Evolutionary conservation across 2,329 filamentous ascomycete genomes (phyloP), one percentile per base, ranked within the genome.

Genomic region (Aspergillus amoenus): DNA sequence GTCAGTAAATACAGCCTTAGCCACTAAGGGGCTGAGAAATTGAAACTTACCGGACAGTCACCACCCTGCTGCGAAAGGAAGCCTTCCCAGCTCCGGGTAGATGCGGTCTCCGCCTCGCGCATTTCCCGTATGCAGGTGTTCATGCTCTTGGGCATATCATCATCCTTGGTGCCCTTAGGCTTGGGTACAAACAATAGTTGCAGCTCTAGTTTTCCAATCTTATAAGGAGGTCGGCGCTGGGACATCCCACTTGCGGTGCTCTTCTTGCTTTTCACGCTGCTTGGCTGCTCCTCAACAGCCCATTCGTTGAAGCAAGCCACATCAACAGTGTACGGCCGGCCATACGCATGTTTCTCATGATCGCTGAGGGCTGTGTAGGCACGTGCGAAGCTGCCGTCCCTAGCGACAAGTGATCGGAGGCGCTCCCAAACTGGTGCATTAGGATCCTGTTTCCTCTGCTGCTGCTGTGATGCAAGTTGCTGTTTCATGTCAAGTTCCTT

Each of bases 81-180:
- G 30, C 94, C 93, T 74, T 99, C 93, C 81, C 85, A 96, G 66
- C 86, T 88, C 61, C 89, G 86, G 48, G 88, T 82, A 61, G 89
- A 84, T 60, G 90, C 83, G 72, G 90, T 89, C 72, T 96, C 92
- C 2, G 93, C 92, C 52, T 93, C 91, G 75, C 89, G 91, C 77
- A 99, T 87, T 78, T 97, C 94, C 17, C 94, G 85, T 66, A 97
- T 89, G 73, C 92, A 96, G 43, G 91, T 90, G 75, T 94, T 96
- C 93, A 99, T 96, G 79, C 93, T 97, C 86, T 97, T 97, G 54
- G 94, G 94, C 91, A 99, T 97, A 65, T 97, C 93, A 15, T 97
- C 93, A 63, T 97, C 94, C 49, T 86, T 87, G 30, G 87, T 83
- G 44, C 89, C 89, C 79, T 91, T 93, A 4, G 94, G 93, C 67